Conservation (phyloP, 2,329 filamentous ascomycete species). For the Talaromyces sp. region DNA sequence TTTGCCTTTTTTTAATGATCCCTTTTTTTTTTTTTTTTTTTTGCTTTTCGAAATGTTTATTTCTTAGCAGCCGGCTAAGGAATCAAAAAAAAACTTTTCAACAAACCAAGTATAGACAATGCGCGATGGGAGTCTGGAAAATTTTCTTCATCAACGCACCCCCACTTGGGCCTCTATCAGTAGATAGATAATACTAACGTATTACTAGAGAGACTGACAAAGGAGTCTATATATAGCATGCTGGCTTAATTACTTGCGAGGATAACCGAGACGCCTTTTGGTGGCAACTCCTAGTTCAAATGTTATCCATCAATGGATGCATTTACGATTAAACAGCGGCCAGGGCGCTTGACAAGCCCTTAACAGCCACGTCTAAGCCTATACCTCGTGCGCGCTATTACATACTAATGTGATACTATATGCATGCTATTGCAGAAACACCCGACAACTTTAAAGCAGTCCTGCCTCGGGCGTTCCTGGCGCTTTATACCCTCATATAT, state of each 20-base stretch:
- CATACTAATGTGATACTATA: not conserved
- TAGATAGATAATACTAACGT: not conserved
- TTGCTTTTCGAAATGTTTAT: no score
- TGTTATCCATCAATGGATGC: not conserved
- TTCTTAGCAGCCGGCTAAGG: not conserved
- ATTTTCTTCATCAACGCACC: not conserved
- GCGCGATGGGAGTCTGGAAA: not conserved
- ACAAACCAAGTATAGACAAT: not conserved
- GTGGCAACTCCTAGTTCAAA: no score
- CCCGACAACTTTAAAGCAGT: not conserved
- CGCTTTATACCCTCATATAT: not conserved
- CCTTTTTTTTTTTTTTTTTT: not conserved
- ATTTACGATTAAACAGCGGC: constrained; percentile 4
- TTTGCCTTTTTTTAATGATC: not conserved
- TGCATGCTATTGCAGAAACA: not conserved
- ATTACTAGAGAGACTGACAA: not conserved
- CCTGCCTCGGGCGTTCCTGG: not conserved
- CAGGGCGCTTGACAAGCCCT: constrained; percentile 4
- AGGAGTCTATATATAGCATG: not conserved
- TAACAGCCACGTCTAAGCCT: not conserved
- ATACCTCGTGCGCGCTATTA: not conserved
- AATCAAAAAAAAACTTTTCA: not conserved
- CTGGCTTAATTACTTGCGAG: not conserved
- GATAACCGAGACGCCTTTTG: not conserved
- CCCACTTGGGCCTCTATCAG: not conserved